Conservation (phyloP, 2,329 filamentous ascomycete genomes). For the Cercospora nicotianae region DNA sequence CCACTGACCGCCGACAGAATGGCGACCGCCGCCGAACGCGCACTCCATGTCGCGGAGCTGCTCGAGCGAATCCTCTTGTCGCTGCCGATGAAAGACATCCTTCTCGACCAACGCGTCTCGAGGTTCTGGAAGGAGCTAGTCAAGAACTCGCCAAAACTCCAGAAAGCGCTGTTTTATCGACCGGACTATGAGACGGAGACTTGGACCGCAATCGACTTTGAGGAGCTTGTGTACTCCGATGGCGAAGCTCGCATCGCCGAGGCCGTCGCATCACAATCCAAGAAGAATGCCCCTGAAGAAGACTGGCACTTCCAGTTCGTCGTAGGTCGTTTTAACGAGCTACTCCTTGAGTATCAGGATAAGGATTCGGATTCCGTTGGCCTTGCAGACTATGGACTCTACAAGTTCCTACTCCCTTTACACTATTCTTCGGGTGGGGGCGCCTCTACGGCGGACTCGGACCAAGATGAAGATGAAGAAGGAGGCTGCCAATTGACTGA, state of each 20-base stretch:
- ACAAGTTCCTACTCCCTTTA: no score
- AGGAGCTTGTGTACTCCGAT: background rate
- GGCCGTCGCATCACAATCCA: background rate
- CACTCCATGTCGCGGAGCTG: background rate
- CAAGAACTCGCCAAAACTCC: background rate
- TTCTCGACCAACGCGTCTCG: background rate
- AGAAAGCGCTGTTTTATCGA: background rate
- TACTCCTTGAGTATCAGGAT: no score
- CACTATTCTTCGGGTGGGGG: no score
- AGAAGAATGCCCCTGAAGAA: no score
- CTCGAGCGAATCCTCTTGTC: constrained; percentile 4
- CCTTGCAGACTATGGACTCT: no score
- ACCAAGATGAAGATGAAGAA: no score
- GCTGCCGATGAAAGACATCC: constrained; percentile 7
- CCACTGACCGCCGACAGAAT: background rate
- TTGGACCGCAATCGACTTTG: background rate
- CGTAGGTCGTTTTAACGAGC: no score
- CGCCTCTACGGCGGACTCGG: no score
- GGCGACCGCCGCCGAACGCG: background rate
- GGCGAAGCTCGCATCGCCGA: background rate
- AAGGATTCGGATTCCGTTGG: no score
- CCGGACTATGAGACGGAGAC: background rate
- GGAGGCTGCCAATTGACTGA: no score
- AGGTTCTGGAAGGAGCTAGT: background rate
- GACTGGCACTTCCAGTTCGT: no score